Evolutionary conservation across 306 rosid species (phyloP), one percentile per base, ranked within the genome.

Genomic region (Macrotyloma uniflorum): DNA sequence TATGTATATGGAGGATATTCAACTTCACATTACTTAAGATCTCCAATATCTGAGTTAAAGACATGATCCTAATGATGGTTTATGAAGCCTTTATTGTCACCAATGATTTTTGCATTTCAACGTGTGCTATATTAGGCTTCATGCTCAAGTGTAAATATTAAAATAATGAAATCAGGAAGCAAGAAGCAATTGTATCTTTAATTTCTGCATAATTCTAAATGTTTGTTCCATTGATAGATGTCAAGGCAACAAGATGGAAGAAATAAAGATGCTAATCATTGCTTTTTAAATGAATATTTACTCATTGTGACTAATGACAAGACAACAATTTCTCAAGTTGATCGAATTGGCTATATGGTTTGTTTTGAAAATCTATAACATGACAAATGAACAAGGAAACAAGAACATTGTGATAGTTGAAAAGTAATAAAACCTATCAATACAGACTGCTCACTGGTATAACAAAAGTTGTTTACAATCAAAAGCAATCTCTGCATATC

Each of bases 381-480:
- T 24, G 20, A 49, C n/a, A 63, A 28, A 15, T 20, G 15, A 74
- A 18, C 30, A 65, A 76, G 24, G 63, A 62, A 66, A 23, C 64
- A 22, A 51, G 46, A 46, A 53, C 30, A 23, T 40, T 24, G 16
- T 40, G 40, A 24, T 3, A 40, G 67, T 32, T 16, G 24, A 30
- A 32, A 62, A 26, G 45, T 42, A 74, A 20, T 30, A 74, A 26
- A 42, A 36, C 16, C 40, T 73, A 23, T 54, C 51, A 36, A 51
- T 18, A 23, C 24, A 73, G 23, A n/a, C 46, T 45, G 61, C 43
- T 68, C 16, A 16, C 23, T 24, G 59, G 23, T 77, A 51, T 54
- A 54, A 77, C 57, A 40, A 55, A 12, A 67, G 64, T 30, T n/a
- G 32, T 67, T 55, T 26, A 67, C 28, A 55, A 57, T 6, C 63